Evolutionary conservation across 2,329 filamentous ascomycete genomes (phyloP), one percentile per base, ranked within the genome.

Genomic region (Epichloe festucae): DNA sequence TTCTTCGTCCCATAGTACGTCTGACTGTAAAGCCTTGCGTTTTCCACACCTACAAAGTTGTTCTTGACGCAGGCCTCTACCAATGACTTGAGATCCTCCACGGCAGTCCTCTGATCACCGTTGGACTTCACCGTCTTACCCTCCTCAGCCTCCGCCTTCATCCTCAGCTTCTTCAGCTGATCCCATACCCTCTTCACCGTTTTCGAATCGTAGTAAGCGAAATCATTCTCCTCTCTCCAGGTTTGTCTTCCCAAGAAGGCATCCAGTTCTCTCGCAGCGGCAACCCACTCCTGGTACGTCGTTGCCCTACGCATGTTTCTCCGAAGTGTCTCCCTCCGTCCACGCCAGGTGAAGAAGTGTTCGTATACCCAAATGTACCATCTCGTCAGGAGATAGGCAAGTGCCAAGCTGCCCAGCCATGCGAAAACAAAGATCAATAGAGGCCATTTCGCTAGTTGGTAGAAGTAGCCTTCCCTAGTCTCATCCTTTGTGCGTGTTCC

Each of bases 1-100:
- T 93, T 81, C 68, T 98, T 98, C n/a, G 93, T 97, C 35, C 93
- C 93, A 60, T 89, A 95, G 65, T 98, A 98, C 3, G 91, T 95
- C 70, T 97, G 90, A 61, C 88, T 95, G 66, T 98, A 98, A n/a
- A 98, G 71, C 51, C 89, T 79, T 10, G 91, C 82, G 61, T 95
- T 97, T 67, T 98, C 93, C 14, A 95, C 84, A 0, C 93, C 93
- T 17, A 88, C 89, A 68, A 97, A 98, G 64, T 98, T 97, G 68
- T 90, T 95, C 76, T 96, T 98, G 60, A 96, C 85, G 64, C 90
- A 97, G 14, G 87, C 88, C 70, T 95, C 89, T 19, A 94, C 73
- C 53, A 97, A 69, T 1, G 77, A 77, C 55, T 82, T 84, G 51
- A 98, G 74, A 51, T 93, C 88, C 56, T 91, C 85, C 3, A 89